phyloP scores from a whole-genome alignment of 495 filamentous ascomycete genomes.

The Pyrenula aspistea region DNA sequence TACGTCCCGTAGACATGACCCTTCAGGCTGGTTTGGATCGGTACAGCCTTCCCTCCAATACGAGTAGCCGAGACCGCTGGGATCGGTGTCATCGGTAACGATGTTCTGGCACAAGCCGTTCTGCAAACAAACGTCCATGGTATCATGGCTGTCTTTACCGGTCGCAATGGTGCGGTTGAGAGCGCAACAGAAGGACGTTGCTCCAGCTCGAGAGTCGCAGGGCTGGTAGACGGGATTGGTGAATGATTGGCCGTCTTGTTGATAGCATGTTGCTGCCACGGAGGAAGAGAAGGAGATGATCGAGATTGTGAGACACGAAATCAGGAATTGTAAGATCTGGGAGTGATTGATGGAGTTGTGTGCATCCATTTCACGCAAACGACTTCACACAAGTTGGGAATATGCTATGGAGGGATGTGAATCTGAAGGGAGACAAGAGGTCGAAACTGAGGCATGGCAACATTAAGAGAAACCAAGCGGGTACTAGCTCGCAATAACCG shows the following conservation, averaged over 20 bases:
- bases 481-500: too few relatives aligned
- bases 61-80: neutral
- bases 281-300: neutral
- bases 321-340: neutral
- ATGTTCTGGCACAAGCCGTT: neutral
- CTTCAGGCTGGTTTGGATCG: neutral
- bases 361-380: neutral
- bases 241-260: neutral
- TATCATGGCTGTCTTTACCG: neutral
- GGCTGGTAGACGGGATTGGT: neutral
- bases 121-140: neutral
- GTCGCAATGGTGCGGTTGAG: neutral
- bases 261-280: neutral
- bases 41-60: neutral
- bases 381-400: too few relatives aligned
- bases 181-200: neutral
- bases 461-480: too few relatives aligned
- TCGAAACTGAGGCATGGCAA: too few relatives aligned
- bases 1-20: neutral
- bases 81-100: neutral
- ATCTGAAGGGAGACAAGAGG: too few relatives aligned
- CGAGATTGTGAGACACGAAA: neutral
- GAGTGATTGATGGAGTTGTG: neutral
- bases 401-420: too few relatives aligned
- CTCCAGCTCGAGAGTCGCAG: neutral